Evolutionary conservation across 345 rosid genomes (phyloP), one percentile per base, ranked within the genome.

Genomic region (Mercurialis annua): DNA sequence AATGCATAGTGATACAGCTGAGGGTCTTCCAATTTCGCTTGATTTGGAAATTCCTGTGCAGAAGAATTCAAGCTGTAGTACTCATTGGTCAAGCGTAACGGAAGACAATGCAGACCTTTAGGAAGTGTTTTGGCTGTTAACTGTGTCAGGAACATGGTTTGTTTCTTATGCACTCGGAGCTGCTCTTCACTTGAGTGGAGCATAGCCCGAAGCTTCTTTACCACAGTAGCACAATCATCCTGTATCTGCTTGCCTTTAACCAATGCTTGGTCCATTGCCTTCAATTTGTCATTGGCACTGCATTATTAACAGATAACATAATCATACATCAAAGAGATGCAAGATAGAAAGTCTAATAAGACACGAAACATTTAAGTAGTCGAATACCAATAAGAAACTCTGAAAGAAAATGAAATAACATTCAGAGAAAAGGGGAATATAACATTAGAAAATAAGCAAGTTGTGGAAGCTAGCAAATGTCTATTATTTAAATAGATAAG

Each of bases 91-190:
- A 94, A 91, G 77, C 95, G 99, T 59, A 94, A 76, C 10, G 99
- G 98, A 71, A 94, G 93, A 78, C 99, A 94, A 76, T 94, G 99
- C 66, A 94, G 91, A 70, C 99, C 99, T 83, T 91, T 94, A 18
- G 99, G 96, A 65, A 94, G 77, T 12, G 99, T 89, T 81, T 94
- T 94, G 59, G 99, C 97, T 21, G 99, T 89, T 82, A 94, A 76
- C 38, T 94, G 99, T 16, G 95, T 91, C 87, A 94, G 86, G 83
- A 89, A 91, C 84, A 87, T 75, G 68, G 90, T 77, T 83, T 94
- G 99, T 81, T 85, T 89, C 87, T 84, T 91, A 71, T 94, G 98
- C 73, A 84, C 95, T 33, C 90, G 92, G 18, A 94, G 87, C 81
- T 94, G 99, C 83, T 94, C 99, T 70, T 94, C 99, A 30, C 90